Percentiles rank a stretch among this genome's conserved stretches.
Evolutionary conservation across 345 rosid species (phyloP).

Genomic region (Pistacia atlantica): DNA sequence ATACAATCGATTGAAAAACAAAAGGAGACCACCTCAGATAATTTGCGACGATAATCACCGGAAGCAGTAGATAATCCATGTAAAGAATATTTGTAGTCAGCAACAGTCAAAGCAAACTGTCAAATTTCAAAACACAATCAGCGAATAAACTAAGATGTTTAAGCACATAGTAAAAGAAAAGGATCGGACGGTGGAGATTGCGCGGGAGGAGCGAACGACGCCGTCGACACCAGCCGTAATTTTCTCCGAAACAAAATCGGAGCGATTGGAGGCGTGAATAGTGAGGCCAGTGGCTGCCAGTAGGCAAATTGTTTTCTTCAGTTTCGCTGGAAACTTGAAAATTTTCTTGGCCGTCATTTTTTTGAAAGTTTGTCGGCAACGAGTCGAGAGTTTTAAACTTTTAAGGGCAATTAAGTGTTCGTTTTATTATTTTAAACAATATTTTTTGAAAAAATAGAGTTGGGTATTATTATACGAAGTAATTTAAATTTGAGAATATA

Average conservation of each 20-base stretch:
- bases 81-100: slow-evolving; percentile 69
- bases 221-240: slow-evolving; percentile 37
- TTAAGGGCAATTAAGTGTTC: too few species aligned
- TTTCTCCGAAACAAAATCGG: slow-evolving; percentile 24
- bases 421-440: too few species aligned
- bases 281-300: slow-evolving; percentile 50
- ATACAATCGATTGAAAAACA: background rate
- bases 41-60: slow-evolving; percentile 48
- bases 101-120: slow-evolving; percentile 62
- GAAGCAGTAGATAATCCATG: slow-evolving; percentile 41
- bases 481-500: too few species aligned
- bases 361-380: too few species aligned
- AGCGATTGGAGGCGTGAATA: slow-evolving; percentile 26
- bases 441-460: too few species aligned
- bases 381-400: background rate
- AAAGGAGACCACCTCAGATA: slow-evolving; percentile 53
- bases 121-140: background rate
- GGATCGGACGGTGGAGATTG: slow-evolving; percentile 50
- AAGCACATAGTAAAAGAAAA: background rate
- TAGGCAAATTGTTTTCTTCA: slow-evolving; percentile 32
- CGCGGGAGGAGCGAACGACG: slow-evolving; percentile 61
- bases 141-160: background rate
- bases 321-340: slow-evolving; percentile 43
- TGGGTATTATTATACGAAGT: too few species aligned
- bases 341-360: slow-evolving; percentile 14